Evolutionary conservation across 768 basidiomycete species (phyloP), one percentile per base, ranked within the genome.

Genomic region (Termitomyces sp.): DNA sequence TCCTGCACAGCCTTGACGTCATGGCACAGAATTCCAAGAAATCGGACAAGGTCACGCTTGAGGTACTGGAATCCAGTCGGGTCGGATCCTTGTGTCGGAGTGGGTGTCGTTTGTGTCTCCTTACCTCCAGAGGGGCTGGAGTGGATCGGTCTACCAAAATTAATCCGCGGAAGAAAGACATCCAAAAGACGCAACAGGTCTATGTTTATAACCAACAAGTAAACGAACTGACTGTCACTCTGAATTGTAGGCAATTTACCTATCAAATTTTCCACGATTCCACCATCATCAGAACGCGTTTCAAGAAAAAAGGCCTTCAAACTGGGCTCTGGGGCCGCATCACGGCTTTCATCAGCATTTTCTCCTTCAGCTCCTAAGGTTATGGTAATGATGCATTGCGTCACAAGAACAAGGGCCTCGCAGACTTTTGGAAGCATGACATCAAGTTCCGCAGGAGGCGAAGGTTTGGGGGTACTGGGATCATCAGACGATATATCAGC

Each of bases 41-140:
- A 76, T 18, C 91, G 88, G n/a, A 95, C 91, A 40, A 97, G 81
- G 74, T 96, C 92, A 49, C 93, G 84, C 74, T 96, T 96, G 61
- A 97, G 76, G 71, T 92, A 92, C 1, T 83, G 80, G 71, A 96
- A 94, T 15, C 89, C 87, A n/a, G 81, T 76, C 48, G 77, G 69
- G 57, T 82, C 83, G 65, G 71, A 65, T 58, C 71, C 69, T 56
- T 71, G 67, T 65, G 67, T 32, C 28, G 57, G 40, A 33, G 50
- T 62, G 28, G 71, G 64, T 55, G 71, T 69, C 49, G 67, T 38
- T 18, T 53, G 62, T 24, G 71, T 64, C 49, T 68, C 65, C 55
- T 69, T 63, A 16, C 20, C 22, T 15, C 32, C 55, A 68, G 71
- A 50, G 70, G 65, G 46, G 3, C 33, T 55, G 50, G 66, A 67